Evolutionary conservation across 148 eudicot genomes (phyloP).

Genomic region (Dianthus caryophyllus): DNA sequence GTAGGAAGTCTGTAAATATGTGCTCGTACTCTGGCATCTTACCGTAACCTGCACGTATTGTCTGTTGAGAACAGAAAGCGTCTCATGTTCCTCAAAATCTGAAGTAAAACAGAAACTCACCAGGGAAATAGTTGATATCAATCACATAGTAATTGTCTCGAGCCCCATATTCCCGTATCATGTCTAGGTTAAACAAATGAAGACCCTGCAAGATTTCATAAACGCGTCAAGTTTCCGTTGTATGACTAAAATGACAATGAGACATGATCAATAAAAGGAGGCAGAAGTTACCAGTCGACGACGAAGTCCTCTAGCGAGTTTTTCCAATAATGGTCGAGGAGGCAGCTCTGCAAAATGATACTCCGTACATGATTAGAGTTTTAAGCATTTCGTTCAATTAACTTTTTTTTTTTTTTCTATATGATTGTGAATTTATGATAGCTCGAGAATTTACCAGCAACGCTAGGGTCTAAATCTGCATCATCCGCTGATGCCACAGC

Average conservation of each 20-base stretch:
- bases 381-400: not conserved
- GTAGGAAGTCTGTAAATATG: conserved; percentile 81
- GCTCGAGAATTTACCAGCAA: conserved; percentile 50
- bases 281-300: conserved; percentile 52
- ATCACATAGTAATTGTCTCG: conserved; percentile 66
- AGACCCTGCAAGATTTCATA: conserved; percentile 53
- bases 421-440: too few relatives aligned
- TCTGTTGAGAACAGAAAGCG: not conserved
- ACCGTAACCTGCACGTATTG: conserved; percentile 61
- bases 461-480: conserved; percentile 77
- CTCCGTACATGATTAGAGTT: not conserved
- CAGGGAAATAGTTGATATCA: conserved; percentile 95
- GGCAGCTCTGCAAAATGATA: conserved; percentile 66
- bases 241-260: not conserved
- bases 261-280: not conserved
- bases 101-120: conserved; percentile 32
- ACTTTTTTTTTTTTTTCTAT: too few relatives aligned
- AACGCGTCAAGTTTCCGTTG: not conserved
- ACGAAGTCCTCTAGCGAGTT: conserved; percentile 76
- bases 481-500: conserved; percentile 96
- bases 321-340: conserved; percentile 80
- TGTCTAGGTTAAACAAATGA: conserved; percentile 82
- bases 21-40: conserved; percentile 95
- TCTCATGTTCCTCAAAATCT: not conserved
- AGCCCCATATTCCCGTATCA: conserved; percentile 82